These are phyloP conservation scores for Phallus indusiatus DNA, from an alignment of 768 basidiomycete genomes.

Conservation along the genomic window DNA sequence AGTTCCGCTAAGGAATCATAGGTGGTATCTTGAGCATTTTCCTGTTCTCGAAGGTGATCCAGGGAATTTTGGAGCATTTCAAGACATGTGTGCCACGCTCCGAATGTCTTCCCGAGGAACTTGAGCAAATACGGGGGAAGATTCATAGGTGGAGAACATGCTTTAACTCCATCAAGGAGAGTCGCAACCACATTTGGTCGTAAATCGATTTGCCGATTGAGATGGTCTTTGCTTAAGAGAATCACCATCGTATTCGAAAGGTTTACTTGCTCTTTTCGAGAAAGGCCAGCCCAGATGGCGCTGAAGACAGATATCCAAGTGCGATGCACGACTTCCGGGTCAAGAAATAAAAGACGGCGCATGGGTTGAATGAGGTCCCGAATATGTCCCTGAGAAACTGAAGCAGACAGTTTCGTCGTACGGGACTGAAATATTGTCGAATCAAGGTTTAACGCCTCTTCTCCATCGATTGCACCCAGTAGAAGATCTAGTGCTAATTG, in stretches of 20 bases:
- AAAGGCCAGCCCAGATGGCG: constrained; percentile 75
- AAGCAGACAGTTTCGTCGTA: constrained; percentile 24
- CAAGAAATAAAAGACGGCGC: constrained; percentile 75
- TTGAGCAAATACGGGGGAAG: constrained; percentile 93
- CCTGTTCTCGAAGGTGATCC: constrained; percentile 72
- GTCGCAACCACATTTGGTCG: constrained; percentile 92
- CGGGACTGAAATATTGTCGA: constrained; percentile 25
- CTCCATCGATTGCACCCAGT: constrained; percentile 57
- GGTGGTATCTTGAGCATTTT: constrained; percentile 72
- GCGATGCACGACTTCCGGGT: constrained; percentile 66
- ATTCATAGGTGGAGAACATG: constrained; percentile 79
- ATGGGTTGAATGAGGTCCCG: constrained; percentile 59
- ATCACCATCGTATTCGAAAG: constrained; percentile 84
- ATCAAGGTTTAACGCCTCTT: constrained; percentile 29
- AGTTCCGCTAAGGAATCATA: constrained; percentile 89
- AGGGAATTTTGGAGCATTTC: constrained; percentile 80
- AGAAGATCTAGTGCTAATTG: constrained; percentile 84
- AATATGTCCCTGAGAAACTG: constrained; percentile 35
- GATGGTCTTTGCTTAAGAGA: constrained; percentile 88
- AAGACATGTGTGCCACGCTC: constrained; percentile 87
- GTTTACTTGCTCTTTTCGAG: constrained; percentile 80
- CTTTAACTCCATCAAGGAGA: constrained; percentile 71
- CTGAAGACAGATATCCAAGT: constrained; percentile 87
- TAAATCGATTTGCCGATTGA: constrained; percentile 77
- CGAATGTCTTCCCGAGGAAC: constrained; percentile 91